These are phyloP conservation scores for grape (Vitis vinifera) DNA, from an alignment of 164 flowering plant genomes.

Conservation along the genomic window DNA sequence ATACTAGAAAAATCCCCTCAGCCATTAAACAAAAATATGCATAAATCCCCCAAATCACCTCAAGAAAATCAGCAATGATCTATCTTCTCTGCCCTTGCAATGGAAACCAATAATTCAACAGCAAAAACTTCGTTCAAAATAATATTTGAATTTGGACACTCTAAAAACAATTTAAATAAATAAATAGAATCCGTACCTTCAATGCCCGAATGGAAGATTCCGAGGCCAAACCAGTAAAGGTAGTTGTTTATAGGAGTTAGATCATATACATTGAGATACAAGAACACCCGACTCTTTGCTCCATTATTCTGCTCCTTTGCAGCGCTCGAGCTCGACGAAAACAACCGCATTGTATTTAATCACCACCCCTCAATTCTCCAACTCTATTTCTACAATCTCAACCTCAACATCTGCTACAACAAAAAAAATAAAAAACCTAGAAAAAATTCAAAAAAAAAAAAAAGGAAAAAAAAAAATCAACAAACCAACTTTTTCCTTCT, in stretches of 20 bases:
- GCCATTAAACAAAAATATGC: too few species aligned
- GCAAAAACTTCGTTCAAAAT: not conserved
- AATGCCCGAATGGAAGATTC: constrained; percentile 89
- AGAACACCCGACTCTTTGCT: constrained; percentile 30
- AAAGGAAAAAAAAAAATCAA: not conserved
- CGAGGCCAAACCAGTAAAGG: constrained; percentile 89
- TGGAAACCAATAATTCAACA: too few species aligned
- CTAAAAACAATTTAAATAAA: not conserved
- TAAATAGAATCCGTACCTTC: constrained; percentile 55
- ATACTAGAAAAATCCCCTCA: too few species aligned
- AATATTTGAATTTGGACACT: not conserved
- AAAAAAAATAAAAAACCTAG: constrained; percentile 1
- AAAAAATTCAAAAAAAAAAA: not conserved
- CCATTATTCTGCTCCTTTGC: constrained; percentile 38
- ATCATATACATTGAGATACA: constrained; percentile 93
- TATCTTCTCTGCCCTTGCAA: too few species aligned
- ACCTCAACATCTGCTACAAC: constrained; percentile 23
- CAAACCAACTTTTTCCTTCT: not conserved
- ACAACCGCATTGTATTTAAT: constrained; percentile 52
- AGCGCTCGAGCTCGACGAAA: constrained; percentile 29
- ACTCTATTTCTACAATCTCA: constrained; percentile 14
- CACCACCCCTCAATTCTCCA: constrained; percentile 11
- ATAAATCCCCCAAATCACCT: too few species aligned
- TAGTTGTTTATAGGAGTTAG: constrained; percentile 86
- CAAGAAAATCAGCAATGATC: too few species aligned